phyloP scores from a whole-genome alignment of 306 rosid species.

The Pyrus bretschneideri region DNA sequence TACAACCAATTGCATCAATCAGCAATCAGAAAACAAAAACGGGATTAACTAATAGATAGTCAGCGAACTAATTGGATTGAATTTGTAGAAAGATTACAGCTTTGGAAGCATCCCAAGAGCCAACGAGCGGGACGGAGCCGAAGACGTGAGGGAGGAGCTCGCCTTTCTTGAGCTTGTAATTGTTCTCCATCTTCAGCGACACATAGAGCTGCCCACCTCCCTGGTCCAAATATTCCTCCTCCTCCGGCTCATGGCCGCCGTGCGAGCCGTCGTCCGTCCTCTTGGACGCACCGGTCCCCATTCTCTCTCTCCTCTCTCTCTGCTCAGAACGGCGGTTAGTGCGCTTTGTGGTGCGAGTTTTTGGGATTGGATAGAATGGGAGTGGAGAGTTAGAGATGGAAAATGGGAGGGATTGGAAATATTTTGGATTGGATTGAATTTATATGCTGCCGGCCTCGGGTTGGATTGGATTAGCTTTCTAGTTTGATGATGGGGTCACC shows the following conservation, averaged over 20 bases:
- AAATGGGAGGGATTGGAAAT: neutral
- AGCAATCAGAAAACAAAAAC: neutral
- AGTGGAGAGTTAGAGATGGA: conserved; percentile 11
- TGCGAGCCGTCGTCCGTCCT: conserved; percentile 37
- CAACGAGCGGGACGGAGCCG: conserved; percentile 87
- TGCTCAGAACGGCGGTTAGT: neutral
- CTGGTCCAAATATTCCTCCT: conserved; percentile 46
- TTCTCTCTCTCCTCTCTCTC: conserved; percentile 7
- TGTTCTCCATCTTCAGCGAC: conserved; percentile 83
- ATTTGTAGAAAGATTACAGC: conserved; percentile 42
- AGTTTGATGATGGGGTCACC: neutral
- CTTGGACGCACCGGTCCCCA: conserved; percentile 84
- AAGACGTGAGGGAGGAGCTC: conserved; percentile 84
- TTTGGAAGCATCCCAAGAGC: conserved; percentile 87
- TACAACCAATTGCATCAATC: neutral
- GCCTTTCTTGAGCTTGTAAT: conserved; percentile 55
- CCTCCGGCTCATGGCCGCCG: conserved; percentile 37
- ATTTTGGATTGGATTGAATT: neutral
- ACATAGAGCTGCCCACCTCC: conserved; percentile 77
- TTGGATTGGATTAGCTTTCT: neutral
- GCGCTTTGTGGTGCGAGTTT: neutral
- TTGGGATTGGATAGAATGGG: conserved; percentile 12
- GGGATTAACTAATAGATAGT: neutral
- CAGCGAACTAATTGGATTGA: neutral
- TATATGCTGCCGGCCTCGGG: neutral